phyloP scores from a whole-genome alignment of 176 grass and related monocot genomes.

The Triticum aestivum region DNA sequence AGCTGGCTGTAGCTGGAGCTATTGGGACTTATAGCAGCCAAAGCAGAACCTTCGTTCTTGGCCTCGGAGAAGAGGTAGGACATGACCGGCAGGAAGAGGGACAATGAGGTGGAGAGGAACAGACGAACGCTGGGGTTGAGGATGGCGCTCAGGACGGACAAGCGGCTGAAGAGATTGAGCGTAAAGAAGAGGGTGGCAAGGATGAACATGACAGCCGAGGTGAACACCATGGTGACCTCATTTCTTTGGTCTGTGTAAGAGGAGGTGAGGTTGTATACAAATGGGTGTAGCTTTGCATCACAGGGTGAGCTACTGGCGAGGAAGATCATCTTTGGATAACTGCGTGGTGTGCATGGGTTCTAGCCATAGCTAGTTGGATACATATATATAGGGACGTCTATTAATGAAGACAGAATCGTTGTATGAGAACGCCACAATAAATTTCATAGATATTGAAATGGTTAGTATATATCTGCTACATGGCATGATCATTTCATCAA shows the following conservation, averaged over 20 bases:
- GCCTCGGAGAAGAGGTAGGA: conserved; percentile 25
- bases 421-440: no score
- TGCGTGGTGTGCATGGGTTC: no score
- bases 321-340: no score
- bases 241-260: neutral
- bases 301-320: no score
- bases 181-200: conserved; percentile 21
- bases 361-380: no score
- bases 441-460: no score
- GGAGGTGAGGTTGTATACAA: neutral
- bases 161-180: conserved; percentile 1
- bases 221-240: neutral
- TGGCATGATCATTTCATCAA: no score
- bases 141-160: neutral
- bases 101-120: neutral
- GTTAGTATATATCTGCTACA: no score
- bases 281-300: neutral
- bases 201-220: neutral
- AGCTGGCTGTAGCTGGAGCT: no score
- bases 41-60: neutral
- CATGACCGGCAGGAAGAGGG: neutral
- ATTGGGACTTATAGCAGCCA: no score
- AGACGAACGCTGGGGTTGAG: neutral
- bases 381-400: no score
- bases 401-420: no score